A percentile compares a stretch with the other conserved stretches of the same genome.
Conservation (phyloP, 2,329 filamentous ascomycete genomes). For the Talaromyces sp. region DNA sequence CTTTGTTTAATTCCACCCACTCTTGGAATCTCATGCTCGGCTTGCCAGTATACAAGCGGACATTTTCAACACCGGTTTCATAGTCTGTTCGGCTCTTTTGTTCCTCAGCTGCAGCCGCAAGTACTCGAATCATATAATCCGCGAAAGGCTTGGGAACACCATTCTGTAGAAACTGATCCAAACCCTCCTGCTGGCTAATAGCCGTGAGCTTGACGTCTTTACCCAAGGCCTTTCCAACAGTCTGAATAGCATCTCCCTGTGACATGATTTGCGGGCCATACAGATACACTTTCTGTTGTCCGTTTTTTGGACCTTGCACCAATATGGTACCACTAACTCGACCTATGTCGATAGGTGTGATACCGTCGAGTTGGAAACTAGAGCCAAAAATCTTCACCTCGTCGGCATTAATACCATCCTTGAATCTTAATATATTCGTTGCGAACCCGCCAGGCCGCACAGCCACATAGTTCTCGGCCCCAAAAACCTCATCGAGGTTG, state of each 20-base stretch:
- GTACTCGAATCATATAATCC: conserved; percentile 15
- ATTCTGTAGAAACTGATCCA: conserved; percentile 11
- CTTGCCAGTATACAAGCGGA: conserved; percentile 29
- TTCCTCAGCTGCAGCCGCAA: conserved; percentile 4
- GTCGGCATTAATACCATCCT: conserved; percentile 22
- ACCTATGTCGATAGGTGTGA: conserved; percentile 45
- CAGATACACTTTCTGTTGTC: conserved; percentile 30
- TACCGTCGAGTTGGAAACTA: conserved; percentile 33
- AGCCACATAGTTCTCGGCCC: conserved; percentile 32
- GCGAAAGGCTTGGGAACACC: conserved; percentile 18
- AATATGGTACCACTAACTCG: conserved; percentile 38
- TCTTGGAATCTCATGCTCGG: conserved; percentile 26
- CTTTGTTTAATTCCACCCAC: conserved; percentile 30
- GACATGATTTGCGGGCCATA: conserved; percentile 34
- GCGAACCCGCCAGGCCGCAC: conserved; percentile 44
- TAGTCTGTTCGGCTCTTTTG: conserved; percentile 13
- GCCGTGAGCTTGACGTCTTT: conserved; percentile 26
- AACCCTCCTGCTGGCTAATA: conserved; percentile 20
- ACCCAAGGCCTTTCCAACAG: conserved; percentile 27
- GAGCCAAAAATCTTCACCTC: conserved; percentile 29
- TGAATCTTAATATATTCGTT: conserved; percentile 36
- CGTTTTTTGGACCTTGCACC: conserved; percentile 24
- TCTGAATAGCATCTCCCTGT: conserved; percentile 22
- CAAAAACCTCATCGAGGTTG: conserved; percentile 38
- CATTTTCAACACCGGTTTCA: conserved; percentile 22